Base-by-base conservation (phyloP, 257 asterid genomes). In the Fraxinus pennsylvanica region DNA sequence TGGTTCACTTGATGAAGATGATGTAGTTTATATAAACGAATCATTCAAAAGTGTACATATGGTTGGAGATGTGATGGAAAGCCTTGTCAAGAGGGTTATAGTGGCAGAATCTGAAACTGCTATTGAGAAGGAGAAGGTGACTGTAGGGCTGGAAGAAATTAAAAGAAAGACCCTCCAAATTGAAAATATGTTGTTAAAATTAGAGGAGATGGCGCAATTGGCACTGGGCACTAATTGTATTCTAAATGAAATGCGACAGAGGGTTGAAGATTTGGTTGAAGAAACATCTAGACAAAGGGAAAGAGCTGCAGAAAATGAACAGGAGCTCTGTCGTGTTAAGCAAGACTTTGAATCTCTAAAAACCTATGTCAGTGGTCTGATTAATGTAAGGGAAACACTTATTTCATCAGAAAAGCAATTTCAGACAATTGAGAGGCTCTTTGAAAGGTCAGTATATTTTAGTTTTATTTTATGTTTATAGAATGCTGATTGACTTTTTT, bases 241-340 rank as follows among this genome's bases (percentile, higher is more conserved):
- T 82, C 84, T 96, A 86, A 90, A 85, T 81, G 98, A 96, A 86
- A 90, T 93, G 99, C 88, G 92, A 21, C 96, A 91, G 80, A 89
- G 98, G 86, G 98, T 96, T 73, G 97, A 93, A 82, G 97, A 93
- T 89, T 91, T 96, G 94, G 99, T 96, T 75, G 96, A 90, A 70
- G 99, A 93, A 86, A 96, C 99, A 39, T 87, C 96, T 78, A 86
- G 97, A 83, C 98, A 96, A 83, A 87, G 98, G 88, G 92, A 90
- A 80, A 86, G 97, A 87, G 99, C 98, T 84, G 85, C 96, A 22
- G 98, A 93, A 81, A 96, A 96, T 69, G 99, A 96, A 87, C 89
- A 88, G 76, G 99, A 96, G 89, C 99, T 96, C 85, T 85, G 83
- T 59, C 97, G 97, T 72, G 99, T 96, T 71, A 93, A 93, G 85